A percentile compares a stretch with the other conserved stretches of the same genome.
Conservation (phyloP, 805 yeast species). For the Pichia manshurica region DNA sequence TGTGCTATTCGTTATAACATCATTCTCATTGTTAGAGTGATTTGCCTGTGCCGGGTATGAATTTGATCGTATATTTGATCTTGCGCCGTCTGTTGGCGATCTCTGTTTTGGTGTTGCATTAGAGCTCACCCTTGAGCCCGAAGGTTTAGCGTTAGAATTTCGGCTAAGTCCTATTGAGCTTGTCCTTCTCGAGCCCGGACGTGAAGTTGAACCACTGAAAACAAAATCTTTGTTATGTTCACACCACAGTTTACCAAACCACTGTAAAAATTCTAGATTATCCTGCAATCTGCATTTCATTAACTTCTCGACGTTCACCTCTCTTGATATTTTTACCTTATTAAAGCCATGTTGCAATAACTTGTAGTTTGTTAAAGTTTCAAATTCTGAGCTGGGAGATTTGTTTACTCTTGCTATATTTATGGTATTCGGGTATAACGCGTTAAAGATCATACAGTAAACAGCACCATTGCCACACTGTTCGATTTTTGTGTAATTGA, state of each 20-base stretch:
- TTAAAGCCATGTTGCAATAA: conserved; percentile 77
- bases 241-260: conserved; percentile 81
- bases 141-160: not conserved
- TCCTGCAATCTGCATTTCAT: conserved; percentile 90
- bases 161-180: conserved; percentile 2
- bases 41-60: not conserved
- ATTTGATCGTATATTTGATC: not conserved
- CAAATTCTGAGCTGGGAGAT: conserved; percentile 66
- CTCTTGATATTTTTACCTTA: conserved; percentile 62
- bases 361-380: conserved; percentile 74
- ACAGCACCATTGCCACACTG: conserved; percentile 96
- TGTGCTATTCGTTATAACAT: not conserved
- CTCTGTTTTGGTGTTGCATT: not conserved
- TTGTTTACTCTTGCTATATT: conserved; percentile 77
- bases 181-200: conserved; percentile 8
- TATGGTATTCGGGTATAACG: conserved; percentile 65
- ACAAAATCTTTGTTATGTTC: conserved; percentile 31
- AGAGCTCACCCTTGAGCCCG: not conserved
- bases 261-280: conserved; percentile 88
- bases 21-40: not conserved
- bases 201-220: conserved; percentile 5
- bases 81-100: not conserved
- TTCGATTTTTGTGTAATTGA: conserved; percentile 73
- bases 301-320: conserved; percentile 73
- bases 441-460: conserved; percentile 86